These are phyloP conservation scores for Gloeophyllum trabeum DNA, from an alignment of 768 basidiomycete species.

Conservation along the genomic window DNA sequence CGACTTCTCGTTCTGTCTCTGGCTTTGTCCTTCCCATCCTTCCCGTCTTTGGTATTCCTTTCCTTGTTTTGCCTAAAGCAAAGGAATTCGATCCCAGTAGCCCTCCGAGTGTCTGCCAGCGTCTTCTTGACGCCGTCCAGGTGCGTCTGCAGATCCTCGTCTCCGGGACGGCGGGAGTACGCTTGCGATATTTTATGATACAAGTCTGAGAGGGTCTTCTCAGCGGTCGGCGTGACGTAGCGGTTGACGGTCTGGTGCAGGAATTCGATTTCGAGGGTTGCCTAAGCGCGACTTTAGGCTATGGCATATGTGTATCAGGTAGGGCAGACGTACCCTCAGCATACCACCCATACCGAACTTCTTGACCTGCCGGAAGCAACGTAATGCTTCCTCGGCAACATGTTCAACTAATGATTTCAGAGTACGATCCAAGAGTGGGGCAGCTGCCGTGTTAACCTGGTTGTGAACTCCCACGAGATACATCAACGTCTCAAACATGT, in stretches of 20 bases:
- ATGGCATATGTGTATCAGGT: no score
- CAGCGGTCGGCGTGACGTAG: conserved; percentile 75
- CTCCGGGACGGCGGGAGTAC: conserved; percentile 76
- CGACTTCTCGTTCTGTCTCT: conserved; percentile 6
- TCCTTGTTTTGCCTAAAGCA: conserved; percentile 77
- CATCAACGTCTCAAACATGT: conserved; percentile 85
- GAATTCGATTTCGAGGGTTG: conserved; percentile 97
- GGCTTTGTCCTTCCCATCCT: conserved; percentile 6
- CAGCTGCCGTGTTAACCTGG: conserved; percentile 74
- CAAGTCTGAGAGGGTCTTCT: conserved; percentile 78
- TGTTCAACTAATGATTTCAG: conserved; percentile 74
- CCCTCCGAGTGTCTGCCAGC: conserved; percentile 74
- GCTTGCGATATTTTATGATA: conserved; percentile 94
- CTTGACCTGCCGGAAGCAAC: conserved; percentile 80
- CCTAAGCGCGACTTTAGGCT: conserved; percentile 42
- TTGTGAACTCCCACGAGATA: conserved; percentile 88
- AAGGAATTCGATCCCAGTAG: conserved; percentile 90
- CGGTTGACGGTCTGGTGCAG: conserved; percentile 91
- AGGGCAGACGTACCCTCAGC: conserved; percentile 60
- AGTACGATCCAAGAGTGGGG: conserved; percentile 71
- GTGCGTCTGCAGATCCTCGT: conserved; percentile 78
- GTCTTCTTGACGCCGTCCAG: conserved; percentile 90
- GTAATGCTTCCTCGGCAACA: conserved; percentile 72
- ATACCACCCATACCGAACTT: conserved; percentile 98
- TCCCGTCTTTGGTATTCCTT: conserved; percentile 10